Evolutionary conservation across 2,329 filamentous ascomycete species (phyloP).

Genomic region (Ophiostoma perfectum): DNA sequence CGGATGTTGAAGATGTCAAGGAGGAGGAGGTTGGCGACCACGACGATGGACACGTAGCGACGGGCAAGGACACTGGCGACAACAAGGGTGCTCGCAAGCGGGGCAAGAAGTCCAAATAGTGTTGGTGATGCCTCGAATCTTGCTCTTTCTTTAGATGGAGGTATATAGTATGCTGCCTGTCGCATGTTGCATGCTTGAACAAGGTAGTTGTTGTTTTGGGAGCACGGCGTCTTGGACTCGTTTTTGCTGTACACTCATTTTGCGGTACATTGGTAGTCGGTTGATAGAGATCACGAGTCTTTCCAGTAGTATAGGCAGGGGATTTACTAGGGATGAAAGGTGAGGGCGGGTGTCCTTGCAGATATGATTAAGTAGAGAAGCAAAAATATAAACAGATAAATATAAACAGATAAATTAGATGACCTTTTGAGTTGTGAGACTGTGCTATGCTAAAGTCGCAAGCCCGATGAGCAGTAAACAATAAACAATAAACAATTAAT

Average conservation of each 20-base stretch:
- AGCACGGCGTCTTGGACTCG: conserved; percentile 16
- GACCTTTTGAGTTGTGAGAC: conserved; percentile 17
- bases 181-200: neutral
- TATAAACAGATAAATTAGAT: neutral
- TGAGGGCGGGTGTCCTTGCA: neutral
- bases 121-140: neutral
- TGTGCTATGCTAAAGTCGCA: neutral
- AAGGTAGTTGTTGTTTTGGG: neutral
- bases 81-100: conserved; percentile 15
- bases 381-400: neutral
- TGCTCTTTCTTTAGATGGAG: neutral
- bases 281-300: too few species aligned
- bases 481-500: too few species aligned
- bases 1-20: neutral
- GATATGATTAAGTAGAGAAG: neutral
- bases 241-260: neutral
- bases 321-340: too few species aligned
- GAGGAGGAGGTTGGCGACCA: neutral
- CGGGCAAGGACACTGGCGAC: conserved; percentile 1
- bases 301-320: too few species aligned
- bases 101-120: conserved; percentile 16
- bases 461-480: too few species aligned
- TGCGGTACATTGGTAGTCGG: neutral
- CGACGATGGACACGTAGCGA: conserved; percentile 1
- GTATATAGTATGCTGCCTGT: neutral